These are phyloP conservation scores for Pythium aristosporum DNA, from an alignment of 352 stramenopile genomes.

Conservation along the genomic window DNA sequence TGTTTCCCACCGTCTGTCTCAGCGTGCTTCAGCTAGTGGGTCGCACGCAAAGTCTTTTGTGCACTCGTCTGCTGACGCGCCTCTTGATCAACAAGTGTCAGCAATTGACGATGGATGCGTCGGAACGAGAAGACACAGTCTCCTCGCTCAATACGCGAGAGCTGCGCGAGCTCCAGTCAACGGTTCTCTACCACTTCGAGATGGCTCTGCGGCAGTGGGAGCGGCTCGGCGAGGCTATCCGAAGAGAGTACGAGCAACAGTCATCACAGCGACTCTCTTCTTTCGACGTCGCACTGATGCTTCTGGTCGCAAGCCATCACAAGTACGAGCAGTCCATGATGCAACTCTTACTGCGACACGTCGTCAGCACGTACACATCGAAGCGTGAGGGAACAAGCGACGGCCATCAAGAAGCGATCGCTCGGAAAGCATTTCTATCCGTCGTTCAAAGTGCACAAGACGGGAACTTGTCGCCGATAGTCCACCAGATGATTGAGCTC, in stretches of 20 bases:
- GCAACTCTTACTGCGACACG: slow-evolving; percentile 30
- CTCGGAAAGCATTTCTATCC: slow-evolving; percentile 28
- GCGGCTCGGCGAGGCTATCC: slow-evolving; percentile 34
- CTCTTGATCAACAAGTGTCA: slow-evolving; percentile 40
- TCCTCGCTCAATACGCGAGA: slow-evolving; percentile 18
- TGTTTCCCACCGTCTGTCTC: slow-evolving; percentile 43
- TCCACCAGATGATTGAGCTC: slow-evolving; percentile 36
- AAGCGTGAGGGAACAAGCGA: slow-evolving; percentile 11
- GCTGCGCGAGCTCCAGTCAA: slow-evolving; percentile 40
- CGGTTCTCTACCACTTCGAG: slow-evolving; percentile 57
- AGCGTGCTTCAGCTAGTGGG: slow-evolving; percentile 41
- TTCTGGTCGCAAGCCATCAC: slow-evolving; percentile 37
- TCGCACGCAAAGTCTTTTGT: slow-evolving; percentile 31
- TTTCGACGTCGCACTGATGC: slow-evolving; percentile 44
- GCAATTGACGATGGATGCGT: slow-evolving; percentile 12
- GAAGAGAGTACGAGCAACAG: slow-evolving; percentile 39
- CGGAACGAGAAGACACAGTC: background rate
- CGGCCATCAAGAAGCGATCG: background rate
- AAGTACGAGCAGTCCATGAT: slow-evolving; percentile 34
- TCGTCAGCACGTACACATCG: slow-evolving; percentile 27
- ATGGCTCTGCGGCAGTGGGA: slow-evolving; percentile 49
- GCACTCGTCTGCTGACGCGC: slow-evolving; percentile 35
- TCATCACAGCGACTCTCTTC: slow-evolving; percentile 29
- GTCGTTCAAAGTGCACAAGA: slow-evolving; percentile 33
- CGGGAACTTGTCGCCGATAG: slow-evolving; percentile 35